A percentile compares a stretch with the other conserved stretches of the same genome.
These are phyloP conservation scores for Hypomyces perniciosus DNA, from an alignment of 2,329 filamentous ascomycete genomes.

Conservation along the genomic window DNA sequence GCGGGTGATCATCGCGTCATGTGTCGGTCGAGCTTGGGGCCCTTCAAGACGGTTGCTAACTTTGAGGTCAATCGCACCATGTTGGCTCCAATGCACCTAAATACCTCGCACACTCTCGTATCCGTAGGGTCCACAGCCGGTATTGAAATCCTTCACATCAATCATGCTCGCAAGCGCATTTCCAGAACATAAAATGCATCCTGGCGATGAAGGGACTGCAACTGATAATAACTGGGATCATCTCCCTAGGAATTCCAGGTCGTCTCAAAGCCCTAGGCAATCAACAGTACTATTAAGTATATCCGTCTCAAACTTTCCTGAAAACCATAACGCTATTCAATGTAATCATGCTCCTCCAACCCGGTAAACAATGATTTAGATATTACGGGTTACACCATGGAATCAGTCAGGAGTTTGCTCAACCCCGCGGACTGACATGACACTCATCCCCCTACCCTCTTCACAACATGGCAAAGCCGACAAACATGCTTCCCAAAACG, in stretches of 20 bases:
- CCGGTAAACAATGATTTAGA: not conserved
- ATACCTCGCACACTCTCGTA: too few species aligned
- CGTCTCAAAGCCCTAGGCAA: conserved; percentile 4
- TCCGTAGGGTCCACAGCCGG: too few species aligned
- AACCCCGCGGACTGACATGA: not conserved
- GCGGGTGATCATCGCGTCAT: too few species aligned
- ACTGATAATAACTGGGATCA: not conserved
- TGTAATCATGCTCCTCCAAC: conserved; percentile 5
- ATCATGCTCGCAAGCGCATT: too few species aligned
- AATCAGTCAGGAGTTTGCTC: conserved; percentile 1
- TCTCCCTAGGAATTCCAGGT: conserved; percentile 1
- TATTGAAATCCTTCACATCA: too few species aligned
- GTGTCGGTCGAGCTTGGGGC: too few species aligned
- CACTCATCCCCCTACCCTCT: not conserved
- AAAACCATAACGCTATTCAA: conserved; percentile 6
- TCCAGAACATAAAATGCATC: too few species aligned
- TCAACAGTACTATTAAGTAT: conserved; percentile 7
- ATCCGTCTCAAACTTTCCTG: conserved; percentile 1
- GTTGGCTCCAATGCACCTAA: too few species aligned
- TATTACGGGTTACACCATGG: conserved; percentile 3
- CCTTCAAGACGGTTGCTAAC: too few species aligned
- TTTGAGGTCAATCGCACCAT: too few species aligned
- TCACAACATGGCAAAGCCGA: conserved; percentile 29
- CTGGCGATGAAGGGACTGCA: too few species aligned
- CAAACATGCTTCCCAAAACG: conserved; percentile 33